Base-by-base conservation (phyloP, 2,329 filamentous ascomycete species). In the Xenoacremonium recifei region DNA sequence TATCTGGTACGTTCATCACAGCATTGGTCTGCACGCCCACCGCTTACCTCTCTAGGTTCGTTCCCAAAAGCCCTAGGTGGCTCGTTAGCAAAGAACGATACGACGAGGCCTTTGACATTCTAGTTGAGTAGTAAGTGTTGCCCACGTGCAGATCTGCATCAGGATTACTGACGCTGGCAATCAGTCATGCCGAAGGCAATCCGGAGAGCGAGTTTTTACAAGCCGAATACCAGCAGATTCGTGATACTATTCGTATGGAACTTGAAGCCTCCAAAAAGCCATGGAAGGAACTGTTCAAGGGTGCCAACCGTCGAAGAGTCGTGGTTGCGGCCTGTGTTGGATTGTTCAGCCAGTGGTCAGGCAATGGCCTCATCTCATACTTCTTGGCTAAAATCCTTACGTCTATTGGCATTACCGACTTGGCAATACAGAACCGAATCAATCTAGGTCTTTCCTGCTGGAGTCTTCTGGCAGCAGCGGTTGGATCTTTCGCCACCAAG, bases 301-400 rank as follows among this genome's bases (percentile, higher is more conserved):
- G 10, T 11, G 29, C 34, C 13, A 20, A 20, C n/a, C 19, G 34
- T 11, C 10, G 18, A n/a, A 17, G 34, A 6, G 7, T 17, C 4
- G 18, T 47, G 4, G 4, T 37, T 2, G n/a, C 11, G 37, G 36
- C 36, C 27, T 17, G 11, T 36, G 33, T 16, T 35, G 36, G 18
- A 12, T 6, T 10, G 16, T 31, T 43, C 11, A 17, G 15, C 6
- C 51, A 56, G 21, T 50, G 50, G 53, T 49, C 45, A 0, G 53
- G 53, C 10, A 53, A 54, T 42, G 65, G 58, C 1, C 45, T 69
- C 3, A 60, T 69, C 16, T 65, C 61, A 2, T 69, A 69, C 48
- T 69, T 68, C 36, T 50, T 67, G 9, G 45, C 53, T 18, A 51
- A 57, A 7, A 55, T 68, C 7, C 53, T 67, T 4, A 34, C 59